Percentiles rank a stretch among this genome's conserved stretches.
These are phyloP conservation scores for Epichloe brachyelytri DNA, from an alignment of 2,329 filamentous ascomycete species.

Conservation along the genomic window DNA sequence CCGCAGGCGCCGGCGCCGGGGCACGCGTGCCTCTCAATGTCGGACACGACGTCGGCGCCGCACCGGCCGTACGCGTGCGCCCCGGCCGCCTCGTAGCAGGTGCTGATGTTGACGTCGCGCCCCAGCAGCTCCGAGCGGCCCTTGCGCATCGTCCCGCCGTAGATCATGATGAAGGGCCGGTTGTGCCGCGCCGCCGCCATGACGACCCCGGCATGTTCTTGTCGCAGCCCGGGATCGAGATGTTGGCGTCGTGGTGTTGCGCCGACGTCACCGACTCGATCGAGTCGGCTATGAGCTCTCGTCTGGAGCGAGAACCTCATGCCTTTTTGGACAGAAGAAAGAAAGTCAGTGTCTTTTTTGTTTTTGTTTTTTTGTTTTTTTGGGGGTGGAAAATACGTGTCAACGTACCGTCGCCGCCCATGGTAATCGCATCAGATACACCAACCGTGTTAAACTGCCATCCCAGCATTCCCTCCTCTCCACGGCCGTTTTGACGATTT, in stretches of 20 bases:
- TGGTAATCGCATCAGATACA: conserved; percentile 83
- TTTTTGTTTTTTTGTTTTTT: too few species aligned
- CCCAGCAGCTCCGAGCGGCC: conserved; percentile 69
- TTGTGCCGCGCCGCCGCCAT: conserved; percentile 90
- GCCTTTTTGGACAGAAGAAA: conserved; percentile 19
- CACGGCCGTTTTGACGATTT: conserved; percentile 72
- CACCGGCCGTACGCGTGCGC: conserved; percentile 67
- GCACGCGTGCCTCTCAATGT: conserved; percentile 69
- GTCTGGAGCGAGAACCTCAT: conserved; percentile 91
- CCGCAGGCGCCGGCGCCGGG: conserved; percentile 51
- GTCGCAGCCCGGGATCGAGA: conserved; percentile 86
- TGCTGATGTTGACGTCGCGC: conserved; percentile 74
- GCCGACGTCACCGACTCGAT: conserved; percentile 89
- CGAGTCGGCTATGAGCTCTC: conserved; percentile 87
- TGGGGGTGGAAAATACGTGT: too few species aligned
- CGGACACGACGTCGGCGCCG: conserved; percentile 67
- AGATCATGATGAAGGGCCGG: conserved; percentile 87
- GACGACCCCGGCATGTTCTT: conserved; percentile 95
- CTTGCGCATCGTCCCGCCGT: conserved; percentile 80
- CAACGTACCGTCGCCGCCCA: conserved; percentile 79
- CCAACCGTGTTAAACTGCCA: conserved; percentile 94
- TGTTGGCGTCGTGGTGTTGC: conserved; percentile 86
- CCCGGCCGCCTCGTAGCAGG: conserved; percentile 83
- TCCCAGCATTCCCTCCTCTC: conserved; percentile 72
- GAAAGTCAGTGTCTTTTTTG: background rate